Evolutionary conservation across 768 basidiomycete species (phyloP), one percentile per base, ranked within the genome.

Genomic region (Podaxis sp.): DNA sequence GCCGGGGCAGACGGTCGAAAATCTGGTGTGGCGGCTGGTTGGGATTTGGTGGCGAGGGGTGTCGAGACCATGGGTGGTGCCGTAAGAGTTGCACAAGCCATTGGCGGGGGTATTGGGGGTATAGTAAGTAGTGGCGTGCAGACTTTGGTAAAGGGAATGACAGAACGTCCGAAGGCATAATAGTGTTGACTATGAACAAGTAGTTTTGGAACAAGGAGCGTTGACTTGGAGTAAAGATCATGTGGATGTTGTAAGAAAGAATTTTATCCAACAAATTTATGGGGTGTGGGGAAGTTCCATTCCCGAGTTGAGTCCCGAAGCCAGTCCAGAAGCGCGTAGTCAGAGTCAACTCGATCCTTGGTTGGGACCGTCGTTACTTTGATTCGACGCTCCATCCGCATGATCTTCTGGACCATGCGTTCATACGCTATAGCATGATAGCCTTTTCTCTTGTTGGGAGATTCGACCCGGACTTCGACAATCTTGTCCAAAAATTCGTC

Each of bases 1-100:
- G 95, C 91, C 9, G 95, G 81, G 57, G 77, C 78, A n/a, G 67
- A 69, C 21, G 56, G 61, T 9, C 57, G 60, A 27, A 64, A 55
- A 10, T 61, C 52, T 4, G 27, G 61, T 16, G 40, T 57, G 14
- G 60, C 32, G 46, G 63, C 63, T 1, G 70, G 63, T 7, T 82
- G 79, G 74, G 68, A 69, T 60, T 55, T 71, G 54, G 75, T 69
- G 62, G 78, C 85, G 4, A 76, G 74, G 55, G 79, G 81, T 0
- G 72, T 84, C 2, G 50, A 70, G 68, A 11, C 67, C 65, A 16
- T 71, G 64, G 42, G 60, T 14, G 2, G 68, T 62, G 52, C 72
- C 67, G 47, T 65, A 18, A 44, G 37, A 23, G 46, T 50, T 32
- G 36, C 32, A 27, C 52, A 27, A n/a, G 36, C 52, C 23, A 13